A percentile compares a stretch with the other conserved stretches of the same genome.
Evolutionary conservation across 805 yeast species (phyloP).

Genomic region (Yarrowia sp.): DNA sequence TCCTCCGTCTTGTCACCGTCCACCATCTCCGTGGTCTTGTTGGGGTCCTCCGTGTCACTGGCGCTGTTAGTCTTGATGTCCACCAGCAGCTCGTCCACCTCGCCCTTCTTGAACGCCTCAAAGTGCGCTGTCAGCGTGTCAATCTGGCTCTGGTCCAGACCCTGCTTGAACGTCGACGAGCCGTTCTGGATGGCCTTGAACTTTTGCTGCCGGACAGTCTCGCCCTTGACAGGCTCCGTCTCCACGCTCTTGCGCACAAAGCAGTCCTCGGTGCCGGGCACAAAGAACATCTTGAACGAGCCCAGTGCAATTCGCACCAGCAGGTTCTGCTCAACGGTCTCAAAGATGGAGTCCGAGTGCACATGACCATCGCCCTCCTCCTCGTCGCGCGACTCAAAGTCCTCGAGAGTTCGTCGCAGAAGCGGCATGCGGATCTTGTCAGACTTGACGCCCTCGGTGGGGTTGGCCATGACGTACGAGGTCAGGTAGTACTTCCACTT

Average conservation of each 20-base stretch:
- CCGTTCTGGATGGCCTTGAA: conserved; percentile 49
- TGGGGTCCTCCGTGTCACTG: conserved; percentile 28
- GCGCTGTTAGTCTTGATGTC: conserved; percentile 12
- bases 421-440: conserved; percentile 78
- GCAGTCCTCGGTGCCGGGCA: conserved; percentile 73
- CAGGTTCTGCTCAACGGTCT: conserved; percentile 54
- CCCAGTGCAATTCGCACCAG: conserved; percentile 76
- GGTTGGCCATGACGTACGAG: conserved; percentile 88
- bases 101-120: conserved; percentile 23
- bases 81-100: conserved; percentile 18
- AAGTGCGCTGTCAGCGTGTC: conserved; percentile 24
- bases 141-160: conserved; percentile 45
- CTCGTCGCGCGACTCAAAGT: conserved; percentile 29
- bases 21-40: conserved; percentile 21
- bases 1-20: conserved; percentile 22
- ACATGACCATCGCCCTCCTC: conserved; percentile 30
- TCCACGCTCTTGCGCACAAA: conserved; percentile 51
- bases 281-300: conserved; percentile 78
- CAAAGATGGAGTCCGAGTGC: conserved; percentile 40
- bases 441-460: conserved; percentile 91
- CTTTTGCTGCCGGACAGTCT: conserved; percentile 30
- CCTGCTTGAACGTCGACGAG: conserved; percentile 55
- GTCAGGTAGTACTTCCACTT: conserved; percentile 92
- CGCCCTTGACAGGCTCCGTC: conserved; percentile 4
- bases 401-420: conserved; percentile 48